Base-by-base conservation (phyloP, 257 asterid genomes). In the Haberlea rhodopensis region DNA sequence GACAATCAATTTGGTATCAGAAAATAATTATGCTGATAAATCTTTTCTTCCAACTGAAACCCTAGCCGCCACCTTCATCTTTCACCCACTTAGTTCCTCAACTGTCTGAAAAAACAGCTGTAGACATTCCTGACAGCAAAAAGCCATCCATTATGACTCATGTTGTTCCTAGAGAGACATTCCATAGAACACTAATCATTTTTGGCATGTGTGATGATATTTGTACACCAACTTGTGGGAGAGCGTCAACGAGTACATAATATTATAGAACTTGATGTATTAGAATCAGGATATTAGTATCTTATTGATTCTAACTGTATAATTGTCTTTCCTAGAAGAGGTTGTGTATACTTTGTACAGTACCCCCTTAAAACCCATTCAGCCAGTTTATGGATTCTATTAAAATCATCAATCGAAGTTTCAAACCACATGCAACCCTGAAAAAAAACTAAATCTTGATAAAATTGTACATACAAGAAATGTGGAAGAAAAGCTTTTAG, bases 401-500 rank as follows among this genome's bases (percentile, higher is more conserved):
- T 37, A 37, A 37, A 37, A 11, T 37, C 2, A 37, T 37, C 46
- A 11, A 37, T 2, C 46, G 11, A 11, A 37, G 3, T 11, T 37
- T 37, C 46, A 37, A 37, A 37, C 46, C 16, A 37, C n/a, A 1
- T 10, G 11, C 16, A 10, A 11, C 46, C n/a, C 5, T 3, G 16
- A 11, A 11, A 2, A n/a, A 11, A 37, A 11, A 37, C 46, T 37
- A 37, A 37, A 37, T 37, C 46, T 37, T 37, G 46, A 37, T 6
- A 11, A 10, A 11, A 18, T 13, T 18, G 13, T 37, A 11, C n/a
- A 37, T 0, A 37, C 48, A 11, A 37, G 18, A 13, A 11, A 13
- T 11, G 48, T 16, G 54, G 60, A 71, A 21, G 16, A 57, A 26
- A 52, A 29, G 8, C 27, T 62, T 58, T 58, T 24, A 32, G 48